Evolutionary conservation across 2,329 filamentous ascomycete genomes (phyloP).

Genomic region (Talaromyces amestolkiae): DNA sequence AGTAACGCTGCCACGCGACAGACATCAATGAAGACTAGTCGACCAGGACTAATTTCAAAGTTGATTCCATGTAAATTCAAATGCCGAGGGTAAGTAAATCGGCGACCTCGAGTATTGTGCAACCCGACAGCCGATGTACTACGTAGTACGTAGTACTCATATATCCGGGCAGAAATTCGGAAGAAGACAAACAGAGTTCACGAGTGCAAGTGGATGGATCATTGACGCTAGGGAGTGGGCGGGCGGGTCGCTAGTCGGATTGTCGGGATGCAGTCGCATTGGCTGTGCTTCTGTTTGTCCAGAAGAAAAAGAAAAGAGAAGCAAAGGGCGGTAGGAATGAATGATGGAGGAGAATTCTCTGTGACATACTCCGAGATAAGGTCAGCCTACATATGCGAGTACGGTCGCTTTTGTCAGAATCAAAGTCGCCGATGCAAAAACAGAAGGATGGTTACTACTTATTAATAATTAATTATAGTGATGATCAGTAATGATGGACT

Average conservation of each 20-base stretch:
- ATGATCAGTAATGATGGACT: no score
- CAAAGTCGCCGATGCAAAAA: neutral
- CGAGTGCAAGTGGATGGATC: neutral
- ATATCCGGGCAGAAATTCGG: neutral
- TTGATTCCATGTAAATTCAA: neutral
- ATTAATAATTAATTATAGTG: no score
- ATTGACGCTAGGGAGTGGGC: conserved; percentile 1
- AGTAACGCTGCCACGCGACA: neutral
- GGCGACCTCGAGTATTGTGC: neutral
- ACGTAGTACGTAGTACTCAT: neutral
- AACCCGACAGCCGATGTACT: neutral
- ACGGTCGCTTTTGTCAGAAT: neutral
- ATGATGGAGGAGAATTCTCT: neutral
- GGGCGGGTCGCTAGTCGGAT: conserved; percentile 12
- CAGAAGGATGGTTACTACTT: no score
- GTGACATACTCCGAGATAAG: neutral
- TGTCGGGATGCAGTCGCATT: conserved; percentile 11
- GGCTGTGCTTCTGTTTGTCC: neutral
- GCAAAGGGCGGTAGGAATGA: neutral
- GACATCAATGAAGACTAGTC: neutral
- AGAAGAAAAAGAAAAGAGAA: neutral
- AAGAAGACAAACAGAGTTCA: neutral
- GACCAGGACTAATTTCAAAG: neutral
- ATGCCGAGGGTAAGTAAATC: neutral
- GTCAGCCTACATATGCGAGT: no score